These are phyloP conservation scores for Angophora floribunda DNA, from an alignment of 345 rosid species.

Conservation along the genomic window DNA sequence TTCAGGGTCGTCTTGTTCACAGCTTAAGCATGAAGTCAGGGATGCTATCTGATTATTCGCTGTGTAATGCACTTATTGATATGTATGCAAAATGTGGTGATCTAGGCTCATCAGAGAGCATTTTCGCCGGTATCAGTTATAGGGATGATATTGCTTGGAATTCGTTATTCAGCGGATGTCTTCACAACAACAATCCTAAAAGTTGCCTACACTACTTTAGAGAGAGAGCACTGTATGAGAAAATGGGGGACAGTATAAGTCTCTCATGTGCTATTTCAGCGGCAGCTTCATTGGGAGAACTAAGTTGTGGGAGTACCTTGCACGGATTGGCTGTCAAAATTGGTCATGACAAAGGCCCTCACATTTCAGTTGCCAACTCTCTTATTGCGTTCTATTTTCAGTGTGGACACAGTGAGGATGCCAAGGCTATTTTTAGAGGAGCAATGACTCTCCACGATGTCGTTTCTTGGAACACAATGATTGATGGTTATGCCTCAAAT, in stretches of 20 bases:
- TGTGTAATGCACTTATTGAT: constrained; percentile 43
- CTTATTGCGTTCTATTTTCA: constrained; percentile 42
- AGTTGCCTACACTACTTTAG: constrained; percentile 31
- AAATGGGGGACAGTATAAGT: constrained; percentile 29
- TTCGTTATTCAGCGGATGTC: constrained; percentile 39
- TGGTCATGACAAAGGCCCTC: constrained; percentile 12
- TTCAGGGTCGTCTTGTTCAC: constrained; percentile 23
- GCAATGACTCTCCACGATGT: constrained; percentile 19
- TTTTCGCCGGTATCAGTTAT: constrained; percentile 19
- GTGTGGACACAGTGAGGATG: constrained; percentile 24
- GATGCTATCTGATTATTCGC: constrained; percentile 20
- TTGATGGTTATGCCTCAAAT: constrained; percentile 36
- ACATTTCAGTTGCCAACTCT: constrained; percentile 42
- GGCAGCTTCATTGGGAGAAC: constrained; percentile 25
- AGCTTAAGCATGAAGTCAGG: constrained; percentile 36
- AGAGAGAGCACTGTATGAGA: constrained; percentile 24
- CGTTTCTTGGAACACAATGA: constrained; percentile 47
- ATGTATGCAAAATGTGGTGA: constrained; percentile 52
- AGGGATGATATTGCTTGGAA: constrained; percentile 61
- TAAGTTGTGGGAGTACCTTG: constrained; percentile 23
- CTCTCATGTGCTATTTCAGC: constrained; percentile 45
- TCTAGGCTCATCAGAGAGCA: constrained; percentile 27
- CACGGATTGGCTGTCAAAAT: constrained; percentile 32
- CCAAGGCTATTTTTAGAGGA: constrained; percentile 21
- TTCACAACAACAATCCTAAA: constrained; percentile 21